phyloP scores from a whole-genome alignment of 108 stramenopile species.

The Cyclotella distinguenda region DNA sequence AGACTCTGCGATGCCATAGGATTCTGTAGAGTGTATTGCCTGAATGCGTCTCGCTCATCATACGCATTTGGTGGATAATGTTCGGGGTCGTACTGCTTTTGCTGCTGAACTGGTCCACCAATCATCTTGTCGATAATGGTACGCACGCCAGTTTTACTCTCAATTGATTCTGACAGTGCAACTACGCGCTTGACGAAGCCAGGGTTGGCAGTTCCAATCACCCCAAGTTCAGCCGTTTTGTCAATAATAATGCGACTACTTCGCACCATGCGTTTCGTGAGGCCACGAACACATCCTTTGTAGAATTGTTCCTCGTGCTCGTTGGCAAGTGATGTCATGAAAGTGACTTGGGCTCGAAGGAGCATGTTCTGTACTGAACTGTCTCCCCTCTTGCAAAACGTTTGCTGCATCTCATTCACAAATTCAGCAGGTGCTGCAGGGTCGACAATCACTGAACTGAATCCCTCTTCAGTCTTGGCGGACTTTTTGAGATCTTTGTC shows the following conservation, averaged over 20 bases:
- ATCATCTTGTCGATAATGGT: constrained; percentile 45
- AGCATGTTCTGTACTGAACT: constrained; percentile 28
- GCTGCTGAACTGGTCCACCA: constrained; percentile 42
- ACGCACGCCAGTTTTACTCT: constrained; percentile 43
- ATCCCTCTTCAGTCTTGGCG: constrained; percentile 45
- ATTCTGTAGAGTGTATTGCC: constrained; percentile 33
- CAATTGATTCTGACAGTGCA: constrained; percentile 21
- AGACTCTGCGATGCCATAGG: constrained; percentile 40
- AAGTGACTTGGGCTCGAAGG: constrained; percentile 34
- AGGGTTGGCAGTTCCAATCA: constrained; percentile 31
- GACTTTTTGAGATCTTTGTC: constrained; percentile 39
- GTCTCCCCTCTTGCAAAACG: constrained; percentile 41
- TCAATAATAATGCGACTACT: constrained; percentile 46
- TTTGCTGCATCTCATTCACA: constrained; percentile 8
- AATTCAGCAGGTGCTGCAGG: constrained; percentile 35
- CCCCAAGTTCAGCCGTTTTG: constrained; percentile 44
- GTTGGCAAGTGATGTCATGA: constrained; percentile 47
- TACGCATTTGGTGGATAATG: constrained; percentile 48
- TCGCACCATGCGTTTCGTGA: constrained; percentile 32
- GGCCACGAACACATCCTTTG: constrained; percentile 26
- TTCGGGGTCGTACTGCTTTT: constrained; percentile 42
- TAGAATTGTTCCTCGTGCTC: constrained; percentile 35
- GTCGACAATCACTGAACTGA: constrained; percentile 45
- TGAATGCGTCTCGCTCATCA: constrained; percentile 44
- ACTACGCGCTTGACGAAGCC: constrained; percentile 43